A percentile compares a stretch with the other conserved stretches of the same genome.
phyloP scores from a whole-genome alignment of 768 basidiomycete species.

The Trichaptum fuscoviolaceum region DNA sequence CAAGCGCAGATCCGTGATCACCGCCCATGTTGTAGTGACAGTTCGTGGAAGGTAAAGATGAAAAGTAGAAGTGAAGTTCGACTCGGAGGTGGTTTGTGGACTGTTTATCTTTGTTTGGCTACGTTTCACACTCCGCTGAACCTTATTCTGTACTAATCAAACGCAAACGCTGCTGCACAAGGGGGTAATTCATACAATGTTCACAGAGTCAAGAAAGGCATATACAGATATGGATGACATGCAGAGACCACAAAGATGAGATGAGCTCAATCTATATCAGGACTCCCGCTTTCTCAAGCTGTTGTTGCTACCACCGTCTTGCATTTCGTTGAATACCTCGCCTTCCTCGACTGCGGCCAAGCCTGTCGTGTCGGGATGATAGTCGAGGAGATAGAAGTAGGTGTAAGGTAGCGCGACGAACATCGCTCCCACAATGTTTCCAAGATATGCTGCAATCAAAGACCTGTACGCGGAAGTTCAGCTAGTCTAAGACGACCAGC shows the following conservation, averaged over 20 bases:
- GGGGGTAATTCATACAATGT: too few relatives aligned
- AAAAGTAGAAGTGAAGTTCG: background rate
- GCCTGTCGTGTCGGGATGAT: constrained; percentile 26
- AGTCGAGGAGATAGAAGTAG: constrained; percentile 60
- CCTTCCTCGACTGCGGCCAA: constrained; percentile 37
- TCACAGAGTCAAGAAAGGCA: too few relatives aligned
- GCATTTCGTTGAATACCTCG: constrained; percentile 14
- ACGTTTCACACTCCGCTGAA: background rate
- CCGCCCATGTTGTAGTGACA: background rate
- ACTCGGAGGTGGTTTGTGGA: constrained; percentile 7
- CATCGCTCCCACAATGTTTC: constrained; percentile 62
- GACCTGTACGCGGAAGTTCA: constrained; percentile 33
- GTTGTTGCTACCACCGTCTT: constrained; percentile 3
- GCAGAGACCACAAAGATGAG: constrained; percentile 10
- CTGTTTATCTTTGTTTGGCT: constrained; percentile 15
- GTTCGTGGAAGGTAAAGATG: background rate
- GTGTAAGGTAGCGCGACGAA: constrained; percentile 59
- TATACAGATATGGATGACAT: background rate
- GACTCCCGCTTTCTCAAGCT: background rate
- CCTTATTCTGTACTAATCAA: too few relatives aligned
- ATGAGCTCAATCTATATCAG: background rate
- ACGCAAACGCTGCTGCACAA: too few relatives aligned
- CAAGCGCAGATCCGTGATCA: background rate
- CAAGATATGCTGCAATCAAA: constrained; percentile 57
- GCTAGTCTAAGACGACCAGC: too few relatives aligned